Evolutionary conservation across 225 moss, liverwort and hornwort species (phyloP).

Genomic region (Takakia lepidozioides): DNA sequence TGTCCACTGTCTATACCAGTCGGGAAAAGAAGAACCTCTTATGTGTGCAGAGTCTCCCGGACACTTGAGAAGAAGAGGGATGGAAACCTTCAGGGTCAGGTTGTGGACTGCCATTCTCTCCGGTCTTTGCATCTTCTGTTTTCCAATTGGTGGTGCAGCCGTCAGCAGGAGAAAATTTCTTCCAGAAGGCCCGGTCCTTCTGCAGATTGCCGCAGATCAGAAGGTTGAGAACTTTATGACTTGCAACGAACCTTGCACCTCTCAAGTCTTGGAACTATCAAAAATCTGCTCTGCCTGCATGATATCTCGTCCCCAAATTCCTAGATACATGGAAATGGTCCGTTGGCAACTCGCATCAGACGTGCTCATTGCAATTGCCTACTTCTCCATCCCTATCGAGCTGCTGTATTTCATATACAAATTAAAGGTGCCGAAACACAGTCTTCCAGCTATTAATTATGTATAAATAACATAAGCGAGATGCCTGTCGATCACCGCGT

Average conservation of each 20-base stretch:
- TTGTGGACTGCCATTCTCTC: conserved; percentile 16
- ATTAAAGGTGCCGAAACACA: conserved; percentile 30
- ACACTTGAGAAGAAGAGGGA: no score
- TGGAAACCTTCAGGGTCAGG: no score
- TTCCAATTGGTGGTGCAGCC: conserved; percentile 22
- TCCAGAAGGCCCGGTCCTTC: conserved; percentile 17
- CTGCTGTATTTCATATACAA: conserved; percentile 83
- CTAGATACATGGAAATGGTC: conserved; percentile 52
- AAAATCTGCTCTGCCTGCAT: conserved; percentile 25
- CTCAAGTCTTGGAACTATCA: conserved; percentile 27
- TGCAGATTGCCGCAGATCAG: conserved; percentile 6
- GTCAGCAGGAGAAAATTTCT: conserved; percentile 37
- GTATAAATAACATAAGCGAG: no score
- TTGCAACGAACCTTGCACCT: conserved; percentile 44
- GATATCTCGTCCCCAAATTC: conserved; percentile 34
- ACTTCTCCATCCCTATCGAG: conserved; percentile 88
- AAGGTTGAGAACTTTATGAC: conserved; percentile 27
- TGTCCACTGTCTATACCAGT: no score
- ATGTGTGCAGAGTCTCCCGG: no score
- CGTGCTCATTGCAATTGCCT: conserved; percentile 82
- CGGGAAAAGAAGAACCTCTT: no score
- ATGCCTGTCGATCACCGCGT: no score
- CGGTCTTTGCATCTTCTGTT: conserved; percentile 18
- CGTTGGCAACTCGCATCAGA: conserved; percentile 81
- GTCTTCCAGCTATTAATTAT: no score